Evolutionary conservation across 1,284 basidiomycete genomes (phyloP), one percentile per base, ranked within the genome.

Genomic region (Ustilago crameri): DNA sequence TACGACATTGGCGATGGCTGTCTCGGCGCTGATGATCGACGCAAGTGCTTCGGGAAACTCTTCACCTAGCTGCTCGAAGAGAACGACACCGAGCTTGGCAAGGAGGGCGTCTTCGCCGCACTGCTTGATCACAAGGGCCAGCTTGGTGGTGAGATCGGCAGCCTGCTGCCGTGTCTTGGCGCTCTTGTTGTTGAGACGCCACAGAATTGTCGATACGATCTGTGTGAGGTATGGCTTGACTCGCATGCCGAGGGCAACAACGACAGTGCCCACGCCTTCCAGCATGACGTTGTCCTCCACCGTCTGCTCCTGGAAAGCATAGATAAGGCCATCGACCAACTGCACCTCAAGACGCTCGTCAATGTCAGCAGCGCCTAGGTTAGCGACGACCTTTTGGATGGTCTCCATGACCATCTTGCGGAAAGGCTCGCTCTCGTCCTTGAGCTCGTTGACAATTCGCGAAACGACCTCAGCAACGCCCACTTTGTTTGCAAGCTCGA

Each of bases 391-490:
- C 84, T 97, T 96, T 22, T 94, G 96, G 77, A 98, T 97, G 0
- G 96, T 98, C 86, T 98, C 96, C 95, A 98, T 98, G 41, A 97
- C 95, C 96, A 98, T 98, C 87, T 98, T 98, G 73, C 95, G 88
- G 87, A 95, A 98, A 7, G 94, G 93, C 86, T 98, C 96, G 69
- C 81, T 84, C 64, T 86, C 85, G 65, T 86, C 86, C 86, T 98
- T 98, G 70, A 98, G 87, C 82, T 96, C 94, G 82, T 98, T 96
- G 63, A 96, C 95, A 72, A 98, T 90, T 65, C 94, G 87, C 1
- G 93, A 92, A 17, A 98, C 93, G 55, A 98, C 96, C 85, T 97
- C 95, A 9, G 93, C 89, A 0, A 98, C 94, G 20, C 96, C 96
- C 0, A 93, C 88, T 85, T 99, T 99, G 82, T 96, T 92, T 4